A percentile compares a stretch with the other conserved stretches of the same genome.
Evolutionary conservation across 192 early-diverging fungal genomes (phyloP).

Genomic region (Coemansia sp.): DNA sequence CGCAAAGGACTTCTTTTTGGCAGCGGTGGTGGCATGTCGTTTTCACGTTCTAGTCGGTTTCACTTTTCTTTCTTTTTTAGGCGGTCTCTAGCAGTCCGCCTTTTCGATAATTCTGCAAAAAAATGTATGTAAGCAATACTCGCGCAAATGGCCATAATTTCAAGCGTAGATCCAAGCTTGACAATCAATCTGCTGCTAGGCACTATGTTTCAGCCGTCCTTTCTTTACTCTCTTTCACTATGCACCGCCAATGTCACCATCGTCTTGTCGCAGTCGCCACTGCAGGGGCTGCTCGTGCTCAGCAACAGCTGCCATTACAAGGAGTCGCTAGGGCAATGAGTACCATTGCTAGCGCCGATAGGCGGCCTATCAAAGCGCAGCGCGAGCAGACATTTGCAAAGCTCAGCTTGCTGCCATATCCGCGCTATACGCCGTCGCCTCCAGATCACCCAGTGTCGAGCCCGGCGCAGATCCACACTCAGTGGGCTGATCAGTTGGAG

Average conservation of each 20-base stretch:
- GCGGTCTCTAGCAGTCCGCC: not conserved
- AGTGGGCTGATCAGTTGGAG: constrained; percentile 25
- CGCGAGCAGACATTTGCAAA: constrained; percentile 20
- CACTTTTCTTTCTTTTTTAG: not conserved
- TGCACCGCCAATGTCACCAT: not conserved
- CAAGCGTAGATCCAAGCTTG: not conserved
- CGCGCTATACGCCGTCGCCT: constrained; percentile 31
- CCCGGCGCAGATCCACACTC: constrained; percentile 20
- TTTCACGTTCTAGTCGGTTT: not conserved
- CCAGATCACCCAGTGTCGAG: constrained; percentile 25
- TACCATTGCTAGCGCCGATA: constrained; percentile 8
- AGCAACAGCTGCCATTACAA: constrained; percentile 3
- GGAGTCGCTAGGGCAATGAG: not conserved
- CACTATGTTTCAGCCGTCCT: not conserved
- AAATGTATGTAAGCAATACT: not conserved
- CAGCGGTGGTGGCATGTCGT: not conserved
- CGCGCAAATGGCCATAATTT: not conserved
- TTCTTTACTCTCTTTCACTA: not conserved
- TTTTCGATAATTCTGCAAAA: not conserved
- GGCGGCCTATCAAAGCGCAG: constrained; percentile 26
- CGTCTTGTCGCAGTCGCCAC: constrained; percentile 5
- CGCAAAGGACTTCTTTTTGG: not conserved
- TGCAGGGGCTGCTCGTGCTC: constrained; percentile 1
- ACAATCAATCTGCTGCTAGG: not conserved
- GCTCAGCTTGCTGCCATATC: constrained; percentile 41